Base-by-base conservation (phyloP, 1,284 basidiomycete genomes). In the Apiotrichum mycotoxinovorans region DNA sequence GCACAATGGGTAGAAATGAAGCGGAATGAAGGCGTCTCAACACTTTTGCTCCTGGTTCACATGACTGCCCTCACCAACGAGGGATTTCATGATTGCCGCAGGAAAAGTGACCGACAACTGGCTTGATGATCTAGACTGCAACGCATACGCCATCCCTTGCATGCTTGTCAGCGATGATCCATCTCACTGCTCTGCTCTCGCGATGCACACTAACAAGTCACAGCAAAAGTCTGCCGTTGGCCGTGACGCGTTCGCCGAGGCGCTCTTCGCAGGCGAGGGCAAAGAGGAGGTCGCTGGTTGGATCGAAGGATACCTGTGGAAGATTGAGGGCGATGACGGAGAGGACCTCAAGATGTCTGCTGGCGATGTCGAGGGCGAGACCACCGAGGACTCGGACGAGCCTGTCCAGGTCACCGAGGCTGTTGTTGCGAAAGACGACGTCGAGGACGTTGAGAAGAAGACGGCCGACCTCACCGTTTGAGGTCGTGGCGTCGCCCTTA, bases 281-380 rank as follows among this genome's bases (percentile, higher is more conserved):
- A 74, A 75, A 56, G 76, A 78, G 61, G 74, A 78, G 58, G 73
- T 76, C 17, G 69, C 76, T 25, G 76, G 76, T 15, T 78, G 71
- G 71, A 76, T 78, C 37, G 76, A 78, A 58, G 76, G 75, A 14
- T 78, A 67, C 61, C 52, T 78, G 18, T 75, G 67, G 57, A 62
- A 63, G 42, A 56, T 53, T 3, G 74, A 74, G 61, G 72, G 73
- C 26, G 66, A 52, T 2, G 65, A 63, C 26, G 68, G 66, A 15
- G 69, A 65, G 26, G 68, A 67, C 17, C 56, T 61, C 26, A 30
- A 25, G 35, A 4, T 25, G 8, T 35, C 46, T 9, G 46, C 33
- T 2, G 20, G 56, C 17, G 50, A 20, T 7, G 53, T 42, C n/a
- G 44, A 51, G n/a, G 60, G 48, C 20, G 51, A 58, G 5, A 58